Percentiles rank a stretch among this genome's conserved stretches.
Evolutionary conservation across 805 yeast species (phyloP).

Genomic region (Candida boidinii): DNA sequence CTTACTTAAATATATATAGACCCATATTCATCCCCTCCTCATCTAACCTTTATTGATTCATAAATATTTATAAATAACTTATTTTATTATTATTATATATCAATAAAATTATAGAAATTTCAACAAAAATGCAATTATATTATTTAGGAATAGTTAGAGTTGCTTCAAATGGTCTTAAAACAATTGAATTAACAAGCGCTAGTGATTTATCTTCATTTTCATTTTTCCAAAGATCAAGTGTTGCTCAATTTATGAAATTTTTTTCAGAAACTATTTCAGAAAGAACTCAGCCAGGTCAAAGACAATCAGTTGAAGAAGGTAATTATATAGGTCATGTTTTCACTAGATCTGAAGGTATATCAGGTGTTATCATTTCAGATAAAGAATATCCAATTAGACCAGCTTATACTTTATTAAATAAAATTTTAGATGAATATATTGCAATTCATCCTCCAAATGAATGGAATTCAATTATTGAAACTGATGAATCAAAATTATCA

Average conservation of each 20-base stretch:
- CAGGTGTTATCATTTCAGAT: slow-evolving; percentile 89
- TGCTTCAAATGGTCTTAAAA: slow-evolving; percentile 39
- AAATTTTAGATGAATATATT: slow-evolving; percentile 83
- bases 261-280: slow-evolving; percentile 85
- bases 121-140: slow-evolving; percentile 89
- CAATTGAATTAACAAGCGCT: slow-evolving; percentile 71
- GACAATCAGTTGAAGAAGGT: slow-evolving; percentile 92
- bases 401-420: slow-evolving; percentile 87
- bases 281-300: slow-evolving; percentile 81
- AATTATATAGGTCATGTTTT: slow-evolving; percentile 87
- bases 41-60: too few species aligned
- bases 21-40: too few species aligned
- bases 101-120: too few species aligned
- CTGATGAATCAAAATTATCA: slow-evolving; percentile 34
- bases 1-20: too few species aligned
- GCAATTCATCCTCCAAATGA: slow-evolving; percentile 68
- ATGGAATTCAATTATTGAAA: slow-evolving; percentile 45
- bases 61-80: too few species aligned
- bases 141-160: slow-evolving; percentile 82
- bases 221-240: slow-evolving; percentile 70
- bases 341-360: slow-evolving; percentile 81
- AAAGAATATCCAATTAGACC: slow-evolving; percentile 96
- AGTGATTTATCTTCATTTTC: slow-evolving; percentile 81
- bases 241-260: slow-evolving; percentile 90
- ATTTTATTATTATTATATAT: too few species aligned